Base-by-base conservation (phyloP, 306 rosid species). In the Chamaecrista fasciculata region DNA sequence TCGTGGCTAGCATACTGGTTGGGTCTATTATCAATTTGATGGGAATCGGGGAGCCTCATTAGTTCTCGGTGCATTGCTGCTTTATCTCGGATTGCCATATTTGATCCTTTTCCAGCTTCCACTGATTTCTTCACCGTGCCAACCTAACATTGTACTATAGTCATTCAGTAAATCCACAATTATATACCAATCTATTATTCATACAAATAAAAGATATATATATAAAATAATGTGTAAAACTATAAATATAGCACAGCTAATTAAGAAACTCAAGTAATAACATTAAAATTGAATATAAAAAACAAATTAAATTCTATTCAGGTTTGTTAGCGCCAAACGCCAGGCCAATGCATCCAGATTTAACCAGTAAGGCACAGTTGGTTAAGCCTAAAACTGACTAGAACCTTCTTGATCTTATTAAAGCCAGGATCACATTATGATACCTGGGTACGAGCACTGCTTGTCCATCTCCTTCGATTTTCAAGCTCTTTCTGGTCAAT, bases 401-500 rank as follows among this genome's bases (percentile, higher is more conserved):
- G 9, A 12, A 44, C 50, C 66, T 67, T 76, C 58, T 49, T 43
- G 20, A 16, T 71, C 76, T 49, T 68, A 36, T 48, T 25, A 28
- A 66, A 82, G 26, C 39, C 50, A 25, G 73, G 78, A 71, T 55
- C n/a, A 40, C 11, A 31, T 24, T 25, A 71, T 28, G 56, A 79
- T 79, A 94, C 99, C 99, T 91, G 96, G n/a, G 86, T 72, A 66
- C 84, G 91, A 81, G 95, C 95, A 76, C 71, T 82, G 81, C 80
- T 77, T 43, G 96, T 95, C 99, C 97, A 95, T 78, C 91, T 84
- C 84, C 87, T 89, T 76, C 99, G 85, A 49, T 76, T 95, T 81
- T 89, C 96, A 81, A 95, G 76, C 84, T 95, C 99, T n/a, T 50
- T 82, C 61, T 81, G 86, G 70, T 95, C 99, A 83, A 95, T 87